A percentile compares a stretch with the other conserved stretches of the same genome.
Evolutionary conservation across 2,329 filamentous ascomycete genomes (phyloP).

Genomic region (Nemania diffusa): DNA sequence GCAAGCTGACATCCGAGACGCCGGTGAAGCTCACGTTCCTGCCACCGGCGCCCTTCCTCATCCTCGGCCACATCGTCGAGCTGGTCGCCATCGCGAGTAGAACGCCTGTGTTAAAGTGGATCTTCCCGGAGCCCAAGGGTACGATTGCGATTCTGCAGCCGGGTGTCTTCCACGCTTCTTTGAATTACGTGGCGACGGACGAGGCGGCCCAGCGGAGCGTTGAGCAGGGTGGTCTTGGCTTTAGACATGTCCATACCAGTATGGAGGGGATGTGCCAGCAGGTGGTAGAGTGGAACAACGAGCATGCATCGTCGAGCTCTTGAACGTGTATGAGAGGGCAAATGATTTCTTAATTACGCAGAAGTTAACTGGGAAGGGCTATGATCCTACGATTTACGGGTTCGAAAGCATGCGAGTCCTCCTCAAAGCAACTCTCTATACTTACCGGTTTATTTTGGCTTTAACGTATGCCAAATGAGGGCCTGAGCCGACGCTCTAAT

Average conservation of each 20-base stretch:
- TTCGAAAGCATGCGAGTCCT: not conserved
- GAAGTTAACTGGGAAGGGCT: not conserved
- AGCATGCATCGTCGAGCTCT: constrained; percentile 33
- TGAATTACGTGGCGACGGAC: constrained; percentile 54
- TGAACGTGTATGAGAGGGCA: constrained; percentile 1
- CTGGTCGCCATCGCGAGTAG: constrained; percentile 48
- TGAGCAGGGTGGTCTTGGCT: constrained; percentile 56
- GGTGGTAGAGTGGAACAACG: constrained; percentile 55
- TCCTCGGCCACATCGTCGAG: constrained; percentile 54
- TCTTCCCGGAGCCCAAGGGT: constrained; percentile 45
- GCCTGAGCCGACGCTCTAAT: not conserved
- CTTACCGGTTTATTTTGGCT: not conserved
- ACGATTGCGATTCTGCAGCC: constrained; percentile 55
- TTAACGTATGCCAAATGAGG: not conserved
- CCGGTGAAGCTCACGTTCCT: constrained; percentile 48
- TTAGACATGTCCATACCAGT: constrained; percentile 51
- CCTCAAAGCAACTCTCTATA: not conserved
- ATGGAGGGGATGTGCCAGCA: constrained; percentile 56
- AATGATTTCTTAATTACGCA: not conserved
- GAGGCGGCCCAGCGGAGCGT: constrained; percentile 50
- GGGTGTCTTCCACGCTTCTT: constrained; percentile 50
- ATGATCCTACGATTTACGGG: not conserved
- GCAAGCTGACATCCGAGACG: constrained; percentile 47
- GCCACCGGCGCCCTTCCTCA: constrained; percentile 52
- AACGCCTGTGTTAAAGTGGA: constrained; percentile 40